phyloP scores from a whole-genome alignment of 108 stramenopile species.

The Nitzschia inconspicua region DNA sequence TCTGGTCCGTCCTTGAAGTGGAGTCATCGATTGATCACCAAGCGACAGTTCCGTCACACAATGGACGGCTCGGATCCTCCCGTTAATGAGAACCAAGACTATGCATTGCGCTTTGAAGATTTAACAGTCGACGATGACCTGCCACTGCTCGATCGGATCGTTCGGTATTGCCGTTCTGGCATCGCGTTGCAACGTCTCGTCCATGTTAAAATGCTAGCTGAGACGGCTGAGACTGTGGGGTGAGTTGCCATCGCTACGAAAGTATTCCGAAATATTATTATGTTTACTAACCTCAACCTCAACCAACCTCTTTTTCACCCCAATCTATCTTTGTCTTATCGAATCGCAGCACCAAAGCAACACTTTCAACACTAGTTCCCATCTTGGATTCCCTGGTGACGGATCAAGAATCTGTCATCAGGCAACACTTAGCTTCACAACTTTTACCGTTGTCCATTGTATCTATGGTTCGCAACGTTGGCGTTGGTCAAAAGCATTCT shows the following conservation, averaged over 20 bases:
- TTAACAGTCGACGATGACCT: conserved; percentile 96
- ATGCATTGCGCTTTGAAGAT: conserved; percentile 90
- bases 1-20: no score
- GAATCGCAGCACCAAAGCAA: conserved; percentile 36
- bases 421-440: conserved; percentile 87
- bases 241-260: conserved; percentile 33
- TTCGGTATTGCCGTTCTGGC: conserved; percentile 83
- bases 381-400: conserved; percentile 62
- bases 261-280: neutral
- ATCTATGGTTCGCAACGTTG: conserved; percentile 47
- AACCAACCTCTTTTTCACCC: neutral
- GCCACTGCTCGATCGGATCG: conserved; percentile 85
- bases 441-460: conserved; percentile 64
- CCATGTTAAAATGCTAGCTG: conserved; percentile 96
- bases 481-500: conserved; percentile 23
- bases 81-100: conserved; percentile 30
- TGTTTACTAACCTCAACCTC: no score
- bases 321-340: neutral
- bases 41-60: neutral
- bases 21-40: no score
- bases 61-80: conserved; percentile 34
- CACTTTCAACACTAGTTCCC: conserved; percentile 68
- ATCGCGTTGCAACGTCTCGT: conserved; percentile 96
- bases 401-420: conserved; percentile 89
- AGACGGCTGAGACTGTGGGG: conserved; percentile 83